A percentile compares a stretch with the other conserved stretches of the same genome.
These are phyloP conservation scores for Colletotrichum melonis DNA, from an alignment of 2,329 filamentous ascomycete species.

Conservation along the genomic window DNA sequence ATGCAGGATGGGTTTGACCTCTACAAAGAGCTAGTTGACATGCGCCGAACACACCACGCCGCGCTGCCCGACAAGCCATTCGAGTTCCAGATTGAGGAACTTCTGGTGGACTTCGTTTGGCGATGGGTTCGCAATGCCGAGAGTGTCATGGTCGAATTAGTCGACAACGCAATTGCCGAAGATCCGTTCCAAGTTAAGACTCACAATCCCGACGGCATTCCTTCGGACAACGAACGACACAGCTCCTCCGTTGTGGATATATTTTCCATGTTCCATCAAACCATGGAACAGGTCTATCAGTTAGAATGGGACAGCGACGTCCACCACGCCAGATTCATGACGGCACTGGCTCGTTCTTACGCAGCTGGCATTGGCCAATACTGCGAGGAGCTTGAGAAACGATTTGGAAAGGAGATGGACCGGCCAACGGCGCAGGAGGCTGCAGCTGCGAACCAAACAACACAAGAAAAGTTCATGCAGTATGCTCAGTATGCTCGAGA, in stretches of 20 bases:
- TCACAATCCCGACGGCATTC: conserved; percentile 69
- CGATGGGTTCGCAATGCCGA: conserved; percentile 90
- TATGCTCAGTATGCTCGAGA: conserved; percentile 94
- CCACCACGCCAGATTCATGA: conserved; percentile 98
- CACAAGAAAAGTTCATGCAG: conserved; percentile 93
- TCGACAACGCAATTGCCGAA: conserved; percentile 90
- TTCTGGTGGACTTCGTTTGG: conserved; percentile 94
- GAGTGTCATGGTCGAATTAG: conserved; percentile 81
- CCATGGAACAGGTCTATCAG: conserved; percentile 85
- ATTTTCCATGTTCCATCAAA: conserved; percentile 93
- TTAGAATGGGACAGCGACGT: conserved; percentile 94
- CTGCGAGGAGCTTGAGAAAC: conserved; percentile 89
- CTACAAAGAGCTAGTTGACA: conserved; percentile 88
- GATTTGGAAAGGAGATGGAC: conserved; percentile 93
- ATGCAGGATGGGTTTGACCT: conserved; percentile 94
- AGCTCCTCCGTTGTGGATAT: conserved; percentile 94
- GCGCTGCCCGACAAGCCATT: conserved; percentile 81
- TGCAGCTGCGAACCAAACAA: conserved; percentile 79
- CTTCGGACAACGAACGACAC: conserved; percentile 85
- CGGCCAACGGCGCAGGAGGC: conserved; percentile 88
- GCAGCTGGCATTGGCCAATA: conserved; percentile 86
- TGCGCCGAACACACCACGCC: conserved; percentile 82
- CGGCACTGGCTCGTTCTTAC: conserved; percentile 86
- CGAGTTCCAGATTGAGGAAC: conserved; percentile 86
- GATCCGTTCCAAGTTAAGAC: conserved; percentile 85